Evolutionary conservation across 1,284 basidiomycete genomes (phyloP).

Genomic region (Microbotryum violaceum): DNA sequence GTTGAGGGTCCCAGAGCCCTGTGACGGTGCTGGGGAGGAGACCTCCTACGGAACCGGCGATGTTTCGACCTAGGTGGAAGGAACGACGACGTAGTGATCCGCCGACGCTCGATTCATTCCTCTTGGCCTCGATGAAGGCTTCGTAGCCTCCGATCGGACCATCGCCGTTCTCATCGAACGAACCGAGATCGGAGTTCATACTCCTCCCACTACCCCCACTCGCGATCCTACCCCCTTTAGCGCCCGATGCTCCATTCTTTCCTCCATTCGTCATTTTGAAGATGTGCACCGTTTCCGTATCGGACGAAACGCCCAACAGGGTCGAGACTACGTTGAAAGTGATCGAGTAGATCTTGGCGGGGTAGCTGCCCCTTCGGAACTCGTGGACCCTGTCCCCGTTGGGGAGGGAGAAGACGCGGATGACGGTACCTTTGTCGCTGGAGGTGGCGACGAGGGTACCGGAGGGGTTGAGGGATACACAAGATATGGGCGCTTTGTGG

Average conservation of each 20-base stretch:
- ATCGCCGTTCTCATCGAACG: constrained; percentile 27
- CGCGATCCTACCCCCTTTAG: neutral
- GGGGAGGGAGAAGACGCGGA: constrained; percentile 87
- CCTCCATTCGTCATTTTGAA: constrained; percentile 63
- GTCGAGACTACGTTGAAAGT: constrained; percentile 82
- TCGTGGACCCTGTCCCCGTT: constrained; percentile 89
- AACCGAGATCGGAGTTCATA: neutral
- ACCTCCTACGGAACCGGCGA: constrained; percentile 75
- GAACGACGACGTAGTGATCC: constrained; percentile 57
- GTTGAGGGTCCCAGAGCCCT: constrained; percentile 93
- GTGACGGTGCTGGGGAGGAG: constrained; percentile 86
- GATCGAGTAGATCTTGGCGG: constrained; percentile 80
- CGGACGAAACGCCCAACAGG: constrained; percentile 79
- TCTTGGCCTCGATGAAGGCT: constrained; percentile 40
- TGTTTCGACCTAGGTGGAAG: constrained; percentile 65
- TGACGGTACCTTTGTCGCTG: constrained; percentile 93
- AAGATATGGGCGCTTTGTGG: constrained; percentile 88
- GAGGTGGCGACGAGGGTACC: constrained; percentile 90
- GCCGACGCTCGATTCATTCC: constrained; percentile 22
- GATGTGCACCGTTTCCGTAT: constrained; percentile 94
- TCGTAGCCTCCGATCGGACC: constrained; percentile 39
- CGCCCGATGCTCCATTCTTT: constrained; percentile 17
- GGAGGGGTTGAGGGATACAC: constrained; percentile 73
- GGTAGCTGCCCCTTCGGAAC: constrained; percentile 81
- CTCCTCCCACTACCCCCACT: constrained; percentile 10